Conservation (phyloP, 2,329 filamentous ascomycete species). For the Talaromyces sp. region DNA sequence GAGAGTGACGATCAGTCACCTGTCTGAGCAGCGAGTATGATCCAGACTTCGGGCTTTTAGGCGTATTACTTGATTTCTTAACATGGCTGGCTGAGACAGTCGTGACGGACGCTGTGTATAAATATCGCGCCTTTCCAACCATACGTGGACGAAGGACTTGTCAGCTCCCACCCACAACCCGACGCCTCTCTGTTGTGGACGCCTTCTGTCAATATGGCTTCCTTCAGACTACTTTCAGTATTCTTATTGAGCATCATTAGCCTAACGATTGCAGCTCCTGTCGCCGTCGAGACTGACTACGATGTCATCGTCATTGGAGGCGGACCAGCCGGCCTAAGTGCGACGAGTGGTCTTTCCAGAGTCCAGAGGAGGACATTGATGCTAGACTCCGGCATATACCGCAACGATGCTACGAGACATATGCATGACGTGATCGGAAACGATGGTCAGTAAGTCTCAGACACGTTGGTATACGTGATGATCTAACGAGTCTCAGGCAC, state of each 20-base stretch:
- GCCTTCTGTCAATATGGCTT: neutral
- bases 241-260: neutral
- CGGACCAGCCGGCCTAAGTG: conserved; percentile 54
- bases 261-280: neutral
- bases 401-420: conserved; percentile 54
- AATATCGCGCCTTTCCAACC: neutral
- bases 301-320: conserved; percentile 59
- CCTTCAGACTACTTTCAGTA: neutral
- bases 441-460: conserved; percentile 45
- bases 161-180: neutral
- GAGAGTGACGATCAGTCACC: neutral
- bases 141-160: neutral
- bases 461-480: neutral
- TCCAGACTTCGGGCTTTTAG: neutral
- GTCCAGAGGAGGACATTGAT: conserved; percentile 54
- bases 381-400: conserved; percentile 58
- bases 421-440: conserved; percentile 61
- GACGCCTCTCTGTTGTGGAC: neutral
- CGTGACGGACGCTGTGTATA: neutral
- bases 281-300: conserved; percentile 36
- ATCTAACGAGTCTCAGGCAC: conserved; percentile 41
- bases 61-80: too few species aligned
- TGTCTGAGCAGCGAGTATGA: neutral
- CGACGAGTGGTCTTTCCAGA: conserved; percentile 56
- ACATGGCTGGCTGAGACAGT: neutral